Evolutionary conservation across 1,284 basidiomycete genomes (phyloP).

Genomic region (Puccinia coronata): DNA sequence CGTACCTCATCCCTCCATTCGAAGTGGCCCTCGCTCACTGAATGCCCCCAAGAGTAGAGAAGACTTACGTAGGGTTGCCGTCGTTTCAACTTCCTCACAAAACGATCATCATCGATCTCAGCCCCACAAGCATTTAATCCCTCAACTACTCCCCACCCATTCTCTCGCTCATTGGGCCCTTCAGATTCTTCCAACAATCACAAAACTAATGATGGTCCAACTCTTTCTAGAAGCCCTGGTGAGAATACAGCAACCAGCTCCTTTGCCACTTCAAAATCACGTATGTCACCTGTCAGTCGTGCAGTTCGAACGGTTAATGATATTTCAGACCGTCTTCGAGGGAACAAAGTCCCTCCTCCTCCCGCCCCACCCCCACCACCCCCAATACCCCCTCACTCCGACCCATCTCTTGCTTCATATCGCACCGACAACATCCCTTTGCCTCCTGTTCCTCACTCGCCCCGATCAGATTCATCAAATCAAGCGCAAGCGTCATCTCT

Average conservation of each 20-base stretch:
- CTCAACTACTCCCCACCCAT: slow-evolving; percentile 33
- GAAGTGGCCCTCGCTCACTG: slow-evolving; percentile 37
- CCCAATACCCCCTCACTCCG: slow-evolving; percentile 38
- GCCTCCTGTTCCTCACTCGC: slow-evolving; percentile 52
- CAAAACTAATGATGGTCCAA: slow-evolving; percentile 57
- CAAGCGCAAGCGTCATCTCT: slow-evolving; percentile 68
- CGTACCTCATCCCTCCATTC: slow-evolving; percentile 27
- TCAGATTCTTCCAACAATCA: slow-evolving; percentile 53
- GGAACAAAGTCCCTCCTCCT: slow-evolving; percentile 20
- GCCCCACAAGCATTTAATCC: slow-evolving; percentile 19
- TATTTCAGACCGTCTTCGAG: slow-evolving; percentile 45
- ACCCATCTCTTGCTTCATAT: slow-evolving; percentile 47
- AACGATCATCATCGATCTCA: slow-evolving; percentile 20
- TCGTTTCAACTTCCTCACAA: slow-evolving; percentile 15
- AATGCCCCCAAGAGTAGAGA: slow-evolving; percentile 36
- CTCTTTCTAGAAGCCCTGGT: slow-evolving; percentile 55
- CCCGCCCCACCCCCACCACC: slow-evolving; percentile 48
- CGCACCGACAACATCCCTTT: slow-evolving; percentile 52
- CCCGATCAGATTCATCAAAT: slow-evolving; percentile 37
- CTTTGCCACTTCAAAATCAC: slow-evolving; percentile 36
- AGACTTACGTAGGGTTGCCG: slow-evolving; percentile 32
- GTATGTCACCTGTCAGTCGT: slow-evolving; percentile 42
- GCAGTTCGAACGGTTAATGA: slow-evolving; percentile 50
- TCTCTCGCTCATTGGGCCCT: slow-evolving; percentile 21
- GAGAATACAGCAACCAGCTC: slow-evolving; percentile 47